Evolutionary conservation across 129 eudicot species (phyloP).

Genomic region (Flaveria trinervia): DNA sequence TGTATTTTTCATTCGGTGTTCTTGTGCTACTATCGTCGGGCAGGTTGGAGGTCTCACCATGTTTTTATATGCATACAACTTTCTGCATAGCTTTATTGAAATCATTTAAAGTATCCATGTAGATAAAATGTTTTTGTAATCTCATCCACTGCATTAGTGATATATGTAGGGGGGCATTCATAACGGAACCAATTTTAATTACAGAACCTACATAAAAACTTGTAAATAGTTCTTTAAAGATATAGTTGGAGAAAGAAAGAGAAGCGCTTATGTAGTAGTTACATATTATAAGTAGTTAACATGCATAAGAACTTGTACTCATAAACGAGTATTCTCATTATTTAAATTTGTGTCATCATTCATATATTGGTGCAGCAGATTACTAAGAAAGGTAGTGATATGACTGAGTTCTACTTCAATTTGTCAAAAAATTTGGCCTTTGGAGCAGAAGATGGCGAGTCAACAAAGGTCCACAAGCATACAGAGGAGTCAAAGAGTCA

Average conservation of each 20-base stretch:
- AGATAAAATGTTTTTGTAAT: no score
- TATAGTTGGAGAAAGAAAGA: background rate
- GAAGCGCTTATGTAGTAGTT: no score
- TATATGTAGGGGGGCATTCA: background rate
- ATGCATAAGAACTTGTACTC: no score
- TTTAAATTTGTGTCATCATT: background rate
- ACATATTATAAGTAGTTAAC: no score
- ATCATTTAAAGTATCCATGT: no score
- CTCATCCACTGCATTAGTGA: background rate
- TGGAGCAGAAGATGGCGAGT: slow-evolving; percentile 55
- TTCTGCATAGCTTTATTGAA: background rate
- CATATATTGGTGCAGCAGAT: background rate
- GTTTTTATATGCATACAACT: background rate
- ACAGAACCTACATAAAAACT: no score
- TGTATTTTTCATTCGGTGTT: background rate
- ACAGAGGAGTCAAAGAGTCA: slow-evolving; percentile 36
- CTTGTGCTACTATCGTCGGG: background rate
- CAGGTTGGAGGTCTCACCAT: background rate
- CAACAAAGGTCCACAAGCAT: slow-evolving; percentile 31
- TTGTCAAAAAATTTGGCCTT: slow-evolving; percentile 72
- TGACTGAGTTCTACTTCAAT: slow-evolving; percentile 77
- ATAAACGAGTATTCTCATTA: background rate
- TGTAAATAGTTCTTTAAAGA: background rate
- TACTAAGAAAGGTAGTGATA: slow-evolving; percentile 60
- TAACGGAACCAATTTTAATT: no score